Conservation (phyloP, 2,329 filamentous ascomycete species). For the Botrytis fabae region DNA sequence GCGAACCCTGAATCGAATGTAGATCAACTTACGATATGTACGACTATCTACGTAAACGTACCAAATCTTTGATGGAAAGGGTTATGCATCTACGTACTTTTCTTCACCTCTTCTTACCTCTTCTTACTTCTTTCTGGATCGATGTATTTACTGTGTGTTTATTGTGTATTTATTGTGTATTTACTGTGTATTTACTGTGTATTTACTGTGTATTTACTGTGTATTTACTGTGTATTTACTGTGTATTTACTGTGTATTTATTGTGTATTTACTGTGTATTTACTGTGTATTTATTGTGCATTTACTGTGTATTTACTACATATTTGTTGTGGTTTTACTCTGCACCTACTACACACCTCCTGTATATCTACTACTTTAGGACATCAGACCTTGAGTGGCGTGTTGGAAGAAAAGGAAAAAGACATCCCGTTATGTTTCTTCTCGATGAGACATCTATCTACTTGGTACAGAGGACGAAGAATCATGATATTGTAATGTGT, state of each 20-base stretch:
- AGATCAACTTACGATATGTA: not conserved
- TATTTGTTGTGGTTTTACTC: not conserved
- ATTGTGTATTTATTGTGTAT: too few relatives aligned
- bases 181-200: not conserved
- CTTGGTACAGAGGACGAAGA: not conserved
- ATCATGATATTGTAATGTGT: not conserved
- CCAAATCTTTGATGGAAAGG: not conserved
- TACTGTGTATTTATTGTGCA: not conserved
- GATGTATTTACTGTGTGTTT: not conserved
- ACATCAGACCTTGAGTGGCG: not conserved
- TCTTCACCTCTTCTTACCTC: too few relatives aligned
- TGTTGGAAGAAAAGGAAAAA: not conserved
- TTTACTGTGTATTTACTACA: not conserved
- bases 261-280: not conserved
- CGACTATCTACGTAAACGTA: not conserved
- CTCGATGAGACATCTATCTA: not conserved
- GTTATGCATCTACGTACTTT: not conserved
- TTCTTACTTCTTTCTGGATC: not conserved
- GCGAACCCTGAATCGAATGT: not conserved
- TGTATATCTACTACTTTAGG: not conserved
- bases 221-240: not conserved
- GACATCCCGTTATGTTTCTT: not conserved
- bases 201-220: not conserved
- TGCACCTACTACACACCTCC: too few relatives aligned
- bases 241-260: not conserved